Conservation (phyloP, 1,284 basidiomycete species). For the Puccinia triticina region DNA sequence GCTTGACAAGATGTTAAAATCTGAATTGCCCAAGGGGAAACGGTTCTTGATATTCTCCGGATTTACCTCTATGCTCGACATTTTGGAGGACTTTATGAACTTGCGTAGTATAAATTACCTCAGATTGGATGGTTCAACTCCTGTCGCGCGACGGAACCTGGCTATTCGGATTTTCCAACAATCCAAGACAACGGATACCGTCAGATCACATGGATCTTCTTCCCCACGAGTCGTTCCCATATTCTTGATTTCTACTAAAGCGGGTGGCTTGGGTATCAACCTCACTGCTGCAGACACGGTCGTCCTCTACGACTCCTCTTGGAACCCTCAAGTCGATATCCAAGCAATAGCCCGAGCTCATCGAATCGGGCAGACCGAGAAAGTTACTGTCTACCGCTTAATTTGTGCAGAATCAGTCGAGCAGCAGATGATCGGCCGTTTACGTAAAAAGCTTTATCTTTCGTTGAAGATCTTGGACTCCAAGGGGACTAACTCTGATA, state of each 20-base stretch:
- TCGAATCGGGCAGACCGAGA: conserved; percentile 55
- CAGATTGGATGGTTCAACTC: conserved; percentile 55
- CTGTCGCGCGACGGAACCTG: conserved; percentile 65
- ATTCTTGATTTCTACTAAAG: conserved; percentile 55
- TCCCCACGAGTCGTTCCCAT: conserved; percentile 48
- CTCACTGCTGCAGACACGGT: conserved; percentile 54
- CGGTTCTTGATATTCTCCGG: conserved; percentile 61
- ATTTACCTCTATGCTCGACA: conserved; percentile 63
- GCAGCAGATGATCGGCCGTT: conserved; percentile 70
- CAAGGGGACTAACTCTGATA: conserved; percentile 55
- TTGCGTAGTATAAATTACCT: conserved; percentile 53
- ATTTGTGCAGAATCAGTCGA: conserved; percentile 64
- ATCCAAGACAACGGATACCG: conserved; percentile 57
- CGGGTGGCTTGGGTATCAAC: conserved; percentile 59
- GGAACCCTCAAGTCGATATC: conserved; percentile 55
- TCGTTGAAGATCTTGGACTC: conserved; percentile 67
- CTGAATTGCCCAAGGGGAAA: conserved; percentile 55
- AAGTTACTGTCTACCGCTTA: conserved; percentile 55
- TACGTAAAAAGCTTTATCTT: conserved; percentile 69
- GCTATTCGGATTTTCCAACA: conserved; percentile 70
- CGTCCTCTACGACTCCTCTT: conserved; percentile 54
- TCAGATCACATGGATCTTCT: background rate
- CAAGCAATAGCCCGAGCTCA: conserved; percentile 56
- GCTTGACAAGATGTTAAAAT: conserved; percentile 56
- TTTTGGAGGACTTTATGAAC: conserved; percentile 55